Percentiles rank a stretch among this genome's conserved stretches.
Conservation (phyloP, 306 rosid species). For the Dryas alaskensis region DNA sequence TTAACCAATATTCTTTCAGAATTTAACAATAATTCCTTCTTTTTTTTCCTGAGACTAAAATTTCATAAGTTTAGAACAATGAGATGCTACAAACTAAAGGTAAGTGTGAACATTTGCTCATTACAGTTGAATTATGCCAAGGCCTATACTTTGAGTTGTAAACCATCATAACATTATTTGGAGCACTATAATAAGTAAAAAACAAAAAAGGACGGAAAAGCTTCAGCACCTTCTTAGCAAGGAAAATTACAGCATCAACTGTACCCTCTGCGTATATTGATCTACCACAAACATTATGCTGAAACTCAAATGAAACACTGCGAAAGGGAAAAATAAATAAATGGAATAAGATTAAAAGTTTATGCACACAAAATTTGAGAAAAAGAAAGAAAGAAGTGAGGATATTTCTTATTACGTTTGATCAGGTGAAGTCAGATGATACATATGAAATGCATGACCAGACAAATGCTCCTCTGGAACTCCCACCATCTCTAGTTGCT, state of each 20-base stretch:
- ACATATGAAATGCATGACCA: conserved; percentile 90
- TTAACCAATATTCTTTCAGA: background rate
- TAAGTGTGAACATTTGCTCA: background rate
- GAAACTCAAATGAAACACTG: conserved; percentile 95
- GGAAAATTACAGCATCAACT: conserved; percentile 76
- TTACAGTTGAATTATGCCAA: background rate
- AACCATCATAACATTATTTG: background rate
- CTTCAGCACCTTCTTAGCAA: conserved; percentile 69
- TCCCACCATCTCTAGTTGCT: conserved; percentile 80
- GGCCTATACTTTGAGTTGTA: background rate
- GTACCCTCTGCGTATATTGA: conserved; percentile 97
- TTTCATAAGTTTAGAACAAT: background rate
- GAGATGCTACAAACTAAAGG: background rate
- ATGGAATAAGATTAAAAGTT: background rate
- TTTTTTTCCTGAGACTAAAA: background rate
- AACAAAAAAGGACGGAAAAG: conserved; percentile 18
- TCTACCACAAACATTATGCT: conserved; percentile 94
- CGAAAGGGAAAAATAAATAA: conserved; percentile 24
- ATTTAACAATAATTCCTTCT: too few species aligned
- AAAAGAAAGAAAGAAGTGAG: conserved; percentile 8
- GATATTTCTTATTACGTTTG: conserved; percentile 50
- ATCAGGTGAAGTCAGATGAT: conserved; percentile 82
- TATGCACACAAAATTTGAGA: conserved; percentile 2
- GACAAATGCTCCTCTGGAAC: conserved; percentile 84
- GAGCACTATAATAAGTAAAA: conserved; percentile 7